A percentile compares a stretch with the other conserved stretches of the same genome.
Conservation (phyloP, 2,329 filamentous ascomycete species). For the Periglandula ipomoeae region DNA sequence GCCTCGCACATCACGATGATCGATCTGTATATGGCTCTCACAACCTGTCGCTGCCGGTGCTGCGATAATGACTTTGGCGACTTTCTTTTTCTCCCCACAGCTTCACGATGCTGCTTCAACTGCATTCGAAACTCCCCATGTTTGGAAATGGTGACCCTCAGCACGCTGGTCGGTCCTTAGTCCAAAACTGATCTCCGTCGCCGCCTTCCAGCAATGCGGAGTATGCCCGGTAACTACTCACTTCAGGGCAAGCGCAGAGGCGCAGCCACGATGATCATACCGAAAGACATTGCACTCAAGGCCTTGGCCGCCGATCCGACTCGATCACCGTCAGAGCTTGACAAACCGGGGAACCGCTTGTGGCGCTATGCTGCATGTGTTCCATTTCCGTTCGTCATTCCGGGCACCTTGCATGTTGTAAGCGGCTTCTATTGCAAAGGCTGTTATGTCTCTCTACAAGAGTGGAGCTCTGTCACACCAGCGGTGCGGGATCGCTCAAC, state of each 20-base stretch:
- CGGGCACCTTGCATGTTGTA: background rate
- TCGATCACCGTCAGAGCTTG: background rate
- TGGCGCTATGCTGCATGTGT: conserved; percentile 2
- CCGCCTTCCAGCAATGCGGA: conserved; percentile 1
- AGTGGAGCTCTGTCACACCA: background rate
- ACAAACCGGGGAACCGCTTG: background rate
- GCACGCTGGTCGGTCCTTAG: background rate
- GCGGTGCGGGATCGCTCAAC: background rate
- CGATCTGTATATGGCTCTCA: conserved; percentile 4
- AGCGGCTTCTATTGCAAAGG: conserved; percentile 1
- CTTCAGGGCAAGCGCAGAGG: background rate
- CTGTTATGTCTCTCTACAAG: background rate
- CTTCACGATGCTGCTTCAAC: conserved; percentile 5
- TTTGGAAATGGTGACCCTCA: background rate
- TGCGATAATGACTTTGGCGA: conserved; percentile 2
- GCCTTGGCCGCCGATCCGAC: too few species aligned
- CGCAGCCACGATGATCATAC: too few species aligned
- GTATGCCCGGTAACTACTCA: conserved; percentile 1
- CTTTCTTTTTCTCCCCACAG: conserved; percentile 3
- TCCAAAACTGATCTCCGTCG: background rate
- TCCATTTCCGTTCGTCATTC: background rate
- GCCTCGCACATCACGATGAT: background rate
- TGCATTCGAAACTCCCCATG: background rate
- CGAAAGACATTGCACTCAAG: too few species aligned
- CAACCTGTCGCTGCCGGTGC: background rate